Conservation (phyloP, 306 rosid genomes). For the Vigna nakashimae region DNA sequence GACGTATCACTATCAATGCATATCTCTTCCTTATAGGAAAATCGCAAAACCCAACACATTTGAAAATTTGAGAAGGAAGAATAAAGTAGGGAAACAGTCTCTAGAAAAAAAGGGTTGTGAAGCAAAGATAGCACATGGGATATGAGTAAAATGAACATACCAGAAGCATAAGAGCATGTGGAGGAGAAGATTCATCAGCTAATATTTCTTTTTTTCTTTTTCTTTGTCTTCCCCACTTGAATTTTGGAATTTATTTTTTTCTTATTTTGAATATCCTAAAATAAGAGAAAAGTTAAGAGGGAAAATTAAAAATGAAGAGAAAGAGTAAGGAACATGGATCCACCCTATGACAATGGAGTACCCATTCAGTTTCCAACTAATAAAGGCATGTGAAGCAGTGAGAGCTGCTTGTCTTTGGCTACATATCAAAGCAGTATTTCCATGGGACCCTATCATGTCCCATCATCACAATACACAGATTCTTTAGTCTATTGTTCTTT, state of each 20-base stretch:
- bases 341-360: constrained; percentile 66
- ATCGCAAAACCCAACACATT: constrained; percentile 48
- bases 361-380: constrained; percentile 65
- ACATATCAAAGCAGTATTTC: constrained; percentile 42
- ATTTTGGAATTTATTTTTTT: constrained; percentile 9
- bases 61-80: constrained; percentile 32
- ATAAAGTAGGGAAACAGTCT: constrained; percentile 6
- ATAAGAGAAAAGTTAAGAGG: neutral
- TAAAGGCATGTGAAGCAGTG: constrained; percentile 74
- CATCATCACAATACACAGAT: constrained; percentile 51
- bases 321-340: constrained; percentile 65
- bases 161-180: constrained; percentile 77
- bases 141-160: constrained; percentile 61
- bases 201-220: neutral
- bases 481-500: constrained; percentile 37
- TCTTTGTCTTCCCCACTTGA: neutral
- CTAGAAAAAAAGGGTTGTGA: constrained; percentile 48
- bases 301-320: constrained; percentile 9
- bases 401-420: constrained; percentile 70
- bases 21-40: constrained; percentile 53
- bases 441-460: constrained; percentile 60
- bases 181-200: constrained; percentile 60
- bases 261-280: neutral
- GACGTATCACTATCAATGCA: constrained; percentile 76
- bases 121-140: constrained; percentile 77